Evolutionary conservation across 805 yeast species (phyloP).

Genomic region (Pichia cabralensis): DNA sequence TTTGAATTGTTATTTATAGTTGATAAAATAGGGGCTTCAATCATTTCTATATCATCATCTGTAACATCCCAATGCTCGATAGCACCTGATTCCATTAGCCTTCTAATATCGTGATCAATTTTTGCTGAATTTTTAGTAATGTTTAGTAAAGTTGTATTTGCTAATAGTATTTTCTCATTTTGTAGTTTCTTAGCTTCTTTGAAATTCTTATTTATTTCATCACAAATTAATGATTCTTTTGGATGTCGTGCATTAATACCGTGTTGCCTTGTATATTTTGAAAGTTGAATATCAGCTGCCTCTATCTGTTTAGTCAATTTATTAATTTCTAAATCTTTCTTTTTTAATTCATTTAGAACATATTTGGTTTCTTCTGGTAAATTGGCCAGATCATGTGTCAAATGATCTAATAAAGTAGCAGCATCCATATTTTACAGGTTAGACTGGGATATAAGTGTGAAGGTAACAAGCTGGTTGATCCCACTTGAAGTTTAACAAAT

Average conservation of each 20-base stretch:
- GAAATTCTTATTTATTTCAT: constrained; percentile 62
- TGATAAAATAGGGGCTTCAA: not conserved
- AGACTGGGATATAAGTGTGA: not conserved
- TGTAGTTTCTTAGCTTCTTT: constrained; percentile 52
- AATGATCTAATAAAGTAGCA: constrained; percentile 69
- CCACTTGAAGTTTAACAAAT: no score
- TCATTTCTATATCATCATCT: constrained; percentile 29
- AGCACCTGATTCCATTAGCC: constrained; percentile 72
- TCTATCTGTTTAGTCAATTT: constrained; percentile 59
- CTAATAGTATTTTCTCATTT: constrained; percentile 64
- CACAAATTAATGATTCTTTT: constrained; percentile 58
- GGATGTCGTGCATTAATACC: constrained; percentile 79
- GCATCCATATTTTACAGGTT: constrained; percentile 57
- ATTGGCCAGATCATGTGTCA: constrained; percentile 55
- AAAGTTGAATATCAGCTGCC: constrained; percentile 69
- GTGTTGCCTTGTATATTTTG: constrained; percentile 70
- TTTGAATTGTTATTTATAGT: not conserved
- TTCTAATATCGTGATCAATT: constrained; percentile 66
- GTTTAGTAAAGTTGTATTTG: constrained; percentile 74
- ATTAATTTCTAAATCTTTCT: constrained; percentile 54
- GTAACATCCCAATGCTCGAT: constrained; percentile 30
- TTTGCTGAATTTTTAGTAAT: constrained; percentile 65
- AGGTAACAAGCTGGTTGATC: no score
- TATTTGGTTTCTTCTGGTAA: constrained; percentile 82
- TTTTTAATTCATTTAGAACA: constrained; percentile 66